Evolutionary conservation across 768 basidiomycete genomes (phyloP).

Genomic region (Calocybe cyanea): DNA sequence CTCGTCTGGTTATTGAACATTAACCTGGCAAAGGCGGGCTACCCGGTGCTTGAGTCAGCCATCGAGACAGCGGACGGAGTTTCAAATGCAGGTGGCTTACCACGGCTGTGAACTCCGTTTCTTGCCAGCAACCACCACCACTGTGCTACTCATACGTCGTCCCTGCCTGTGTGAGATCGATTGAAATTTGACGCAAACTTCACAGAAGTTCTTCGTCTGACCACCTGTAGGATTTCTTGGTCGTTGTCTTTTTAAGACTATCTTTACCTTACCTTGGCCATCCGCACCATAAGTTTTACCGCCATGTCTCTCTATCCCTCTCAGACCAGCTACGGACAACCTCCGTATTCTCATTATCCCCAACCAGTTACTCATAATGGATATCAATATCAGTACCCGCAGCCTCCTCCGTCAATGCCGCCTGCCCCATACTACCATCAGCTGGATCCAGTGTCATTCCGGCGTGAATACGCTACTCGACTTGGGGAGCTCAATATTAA

Average conservation of each 20-base stretch:
- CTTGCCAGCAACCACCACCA: constrained; percentile 35
- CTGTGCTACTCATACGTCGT: constrained; percentile 31
- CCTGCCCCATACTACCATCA: constrained; percentile 35
- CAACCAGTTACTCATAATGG: constrained; percentile 36
- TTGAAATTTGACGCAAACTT: constrained; percentile 35
- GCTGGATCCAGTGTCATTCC: constrained; percentile 68
- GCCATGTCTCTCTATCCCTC: constrained; percentile 59
- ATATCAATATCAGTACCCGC: constrained; percentile 41
- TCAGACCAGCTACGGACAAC: constrained; percentile 59
- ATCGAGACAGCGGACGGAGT: constrained; percentile 24
- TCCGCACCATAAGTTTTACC: constrained; percentile 26
- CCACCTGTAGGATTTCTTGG: constrained; percentile 10
- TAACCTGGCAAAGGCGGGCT: too few species aligned
- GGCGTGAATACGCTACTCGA: constrained; percentile 71
- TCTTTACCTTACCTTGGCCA: neutral
- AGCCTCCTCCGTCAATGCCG: constrained; percentile 41
- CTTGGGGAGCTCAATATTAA: constrained; percentile 87
- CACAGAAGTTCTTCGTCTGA: constrained; percentile 12
- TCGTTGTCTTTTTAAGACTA: constrained; percentile 17
- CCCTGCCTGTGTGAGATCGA: constrained; percentile 45
- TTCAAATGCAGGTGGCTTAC: constrained; percentile 24
- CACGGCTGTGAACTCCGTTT: constrained; percentile 20
- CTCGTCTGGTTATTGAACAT: too few species aligned
- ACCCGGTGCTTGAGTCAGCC: neutral
- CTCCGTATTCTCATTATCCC: constrained; percentile 48